Conservation (phyloP, 805 yeast species). For the Metschnikowia koreensis region DNA sequence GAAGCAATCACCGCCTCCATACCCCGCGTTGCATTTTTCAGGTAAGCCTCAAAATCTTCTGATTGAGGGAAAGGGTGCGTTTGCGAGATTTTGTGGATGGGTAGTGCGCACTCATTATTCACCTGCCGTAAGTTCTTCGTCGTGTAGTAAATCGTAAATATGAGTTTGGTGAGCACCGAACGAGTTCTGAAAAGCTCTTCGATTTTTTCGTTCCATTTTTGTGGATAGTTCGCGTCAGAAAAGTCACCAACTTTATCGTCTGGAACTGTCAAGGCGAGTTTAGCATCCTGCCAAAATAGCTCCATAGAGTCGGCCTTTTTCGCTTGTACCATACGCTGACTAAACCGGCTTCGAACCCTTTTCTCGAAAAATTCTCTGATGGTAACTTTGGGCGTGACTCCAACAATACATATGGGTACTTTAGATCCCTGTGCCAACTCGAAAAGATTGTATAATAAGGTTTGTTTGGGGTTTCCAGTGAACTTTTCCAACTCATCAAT, state of each 20-base stretch:
- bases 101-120: conserved; percentile 40
- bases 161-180: conserved; percentile 12
- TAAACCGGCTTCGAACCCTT: conserved; percentile 85
- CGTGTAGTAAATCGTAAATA: conserved; percentile 51
- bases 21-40: conserved; percentile 13
- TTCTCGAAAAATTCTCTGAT: conserved; percentile 83
- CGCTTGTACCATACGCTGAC: conserved; percentile 69
- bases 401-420: conserved; percentile 77
- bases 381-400: conserved; percentile 71
- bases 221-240: conserved; percentile 22
- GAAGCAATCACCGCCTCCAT: conserved; percentile 27
- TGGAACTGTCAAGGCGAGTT: conserved; percentile 34
- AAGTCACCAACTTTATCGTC: conserved; percentile 18
- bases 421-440: conserved; percentile 75
- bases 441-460: conserved; percentile 80
- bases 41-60: conserved; percentile 24
- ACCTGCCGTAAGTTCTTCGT: conserved; percentile 56
- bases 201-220: conserved; percentile 47
- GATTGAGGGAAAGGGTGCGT: conserved; percentile 27
- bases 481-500: conserved; percentile 85
- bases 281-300: conserved; percentile 50
- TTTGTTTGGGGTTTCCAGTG: conserved; percentile 71
- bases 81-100: conserved; percentile 33
- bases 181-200: conserved; percentile 13
- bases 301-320: conserved; percentile 49